phyloP scores from a whole-genome alignment of 495 filamentous ascomycete genomes.

The Neurospora sp. region DNA sequence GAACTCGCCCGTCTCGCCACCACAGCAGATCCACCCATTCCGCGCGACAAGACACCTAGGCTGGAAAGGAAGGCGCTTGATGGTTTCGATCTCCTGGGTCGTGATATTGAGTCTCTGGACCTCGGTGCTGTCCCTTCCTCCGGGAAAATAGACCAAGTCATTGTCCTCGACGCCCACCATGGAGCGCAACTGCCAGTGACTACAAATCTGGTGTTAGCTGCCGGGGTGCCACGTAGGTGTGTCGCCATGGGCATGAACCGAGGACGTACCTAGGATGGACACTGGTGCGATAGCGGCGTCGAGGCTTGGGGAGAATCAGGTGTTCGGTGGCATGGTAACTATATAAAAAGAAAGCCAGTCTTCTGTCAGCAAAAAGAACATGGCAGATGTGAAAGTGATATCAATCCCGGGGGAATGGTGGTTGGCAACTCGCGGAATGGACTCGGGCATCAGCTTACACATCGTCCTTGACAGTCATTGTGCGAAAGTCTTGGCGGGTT shows the following conservation, averaged over 20 bases:
- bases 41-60: slow-evolving; percentile 76
- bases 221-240: neutral
- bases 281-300: slow-evolving; percentile 62
- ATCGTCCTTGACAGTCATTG: slow-evolving; percentile 43
- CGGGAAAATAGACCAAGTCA: slow-evolving; percentile 73
- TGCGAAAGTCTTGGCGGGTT: slow-evolving; percentile 17
- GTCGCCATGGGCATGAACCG: slow-evolving; percentile 7
- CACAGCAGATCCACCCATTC: slow-evolving; percentile 81
- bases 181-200: slow-evolving; percentile 87
- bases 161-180: slow-evolving; percentile 71
- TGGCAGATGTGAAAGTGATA: too few species aligned
- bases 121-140: slow-evolving; percentile 44
- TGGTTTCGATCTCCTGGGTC: slow-evolving; percentile 59
- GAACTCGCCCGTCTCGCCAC: slow-evolving; percentile 79
- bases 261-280: slow-evolving; percentile 62
- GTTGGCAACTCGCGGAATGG: neutral
- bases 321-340: slow-evolving; percentile 39
- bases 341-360: neutral
- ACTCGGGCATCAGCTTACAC: slow-evolving; percentile 26
- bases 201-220: slow-evolving; percentile 23
- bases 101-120: slow-evolving; percentile 64
- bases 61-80: slow-evolving; percentile 70
- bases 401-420: neutral
- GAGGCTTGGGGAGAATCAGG: slow-evolving; percentile 52
- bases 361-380: neutral